Evolutionary conservation across 1,139 yeast species (phyloP).

Genomic region (Waltiozyma solani): DNA sequence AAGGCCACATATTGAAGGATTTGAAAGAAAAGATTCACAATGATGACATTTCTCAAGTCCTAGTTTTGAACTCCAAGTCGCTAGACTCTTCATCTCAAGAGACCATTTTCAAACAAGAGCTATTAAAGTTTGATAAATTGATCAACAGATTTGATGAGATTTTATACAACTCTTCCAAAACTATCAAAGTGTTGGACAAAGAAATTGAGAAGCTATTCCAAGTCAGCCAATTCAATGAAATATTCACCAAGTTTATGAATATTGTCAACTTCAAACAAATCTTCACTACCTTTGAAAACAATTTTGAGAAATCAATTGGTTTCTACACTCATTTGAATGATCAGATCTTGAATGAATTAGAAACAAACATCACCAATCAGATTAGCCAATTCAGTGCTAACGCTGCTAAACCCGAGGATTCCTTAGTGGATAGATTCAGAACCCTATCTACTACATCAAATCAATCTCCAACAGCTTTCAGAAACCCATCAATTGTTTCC

Average conservation of each 20-base stretch:
- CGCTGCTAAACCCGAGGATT: conserved; percentile 6
- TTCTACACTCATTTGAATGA: conserved; percentile 51
- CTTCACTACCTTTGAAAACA: conserved; percentile 52
- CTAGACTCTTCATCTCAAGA: conserved; percentile 41
- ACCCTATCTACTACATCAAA: conserved; percentile 4
- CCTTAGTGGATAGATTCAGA: conserved; percentile 5
- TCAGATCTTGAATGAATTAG: conserved; percentile 30
- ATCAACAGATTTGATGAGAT: conserved; percentile 61
- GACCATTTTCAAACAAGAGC: conserved; percentile 58
- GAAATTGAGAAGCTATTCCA: conserved; percentile 44
- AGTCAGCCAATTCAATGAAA: conserved; percentile 24
- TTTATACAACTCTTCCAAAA: conserved; percentile 47
- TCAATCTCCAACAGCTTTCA: conserved; percentile 2
- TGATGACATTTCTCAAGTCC: conserved; percentile 78
- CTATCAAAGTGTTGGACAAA: conserved; percentile 45
- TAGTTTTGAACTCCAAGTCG: conserved; percentile 57
- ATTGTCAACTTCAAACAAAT: conserved; percentile 26
- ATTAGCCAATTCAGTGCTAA: conserved; percentile 21
- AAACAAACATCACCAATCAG: conserved; percentile 28
- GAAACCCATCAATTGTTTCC: neutral
- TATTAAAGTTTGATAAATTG: conserved; percentile 68
- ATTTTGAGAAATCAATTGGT: conserved; percentile 47
- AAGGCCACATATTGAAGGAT: conserved; percentile 48
- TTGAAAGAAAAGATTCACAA: conserved; percentile 63
- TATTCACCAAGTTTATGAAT: conserved; percentile 37